These are phyloP conservation scores for Clathrus columnatus DNA, from an alignment of 768 basidiomycete species.

Conservation along the genomic window DNA sequence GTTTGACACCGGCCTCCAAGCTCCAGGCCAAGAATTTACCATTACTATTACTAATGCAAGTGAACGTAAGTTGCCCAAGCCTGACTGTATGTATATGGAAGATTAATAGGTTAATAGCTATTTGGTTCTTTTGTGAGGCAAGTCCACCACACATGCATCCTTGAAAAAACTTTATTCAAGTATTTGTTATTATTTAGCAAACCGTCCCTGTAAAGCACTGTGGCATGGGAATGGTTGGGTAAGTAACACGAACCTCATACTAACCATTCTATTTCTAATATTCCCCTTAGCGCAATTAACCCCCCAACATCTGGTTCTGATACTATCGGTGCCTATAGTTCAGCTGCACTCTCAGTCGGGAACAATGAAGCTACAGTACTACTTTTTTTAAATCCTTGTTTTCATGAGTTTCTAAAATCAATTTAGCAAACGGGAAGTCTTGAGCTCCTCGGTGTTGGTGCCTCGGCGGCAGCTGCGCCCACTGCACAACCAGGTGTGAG, in stretches of 20 bases:
- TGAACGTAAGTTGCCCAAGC: constrained; percentile 29
- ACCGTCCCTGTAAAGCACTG: constrained; percentile 28
- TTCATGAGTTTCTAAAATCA: background rate
- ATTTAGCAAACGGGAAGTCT: constrained; percentile 10
- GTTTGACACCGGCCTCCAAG: constrained; percentile 46
- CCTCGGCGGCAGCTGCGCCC: constrained; percentile 37
- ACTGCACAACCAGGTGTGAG: constrained; percentile 28
- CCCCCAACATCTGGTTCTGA: constrained; percentile 38
- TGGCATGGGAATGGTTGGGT: constrained; percentile 43
- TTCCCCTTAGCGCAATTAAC: constrained; percentile 34
- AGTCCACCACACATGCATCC: background rate
- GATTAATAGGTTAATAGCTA: constrained; percentile 20
- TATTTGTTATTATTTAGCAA: constrained; percentile 9
- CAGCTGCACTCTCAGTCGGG: constrained; percentile 34
- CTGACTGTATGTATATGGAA: background rate
- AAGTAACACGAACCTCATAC: constrained; percentile 2
- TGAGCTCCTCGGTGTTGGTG: constrained; percentile 37
- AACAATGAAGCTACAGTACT: constrained; percentile 27
- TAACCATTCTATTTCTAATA: background rate
- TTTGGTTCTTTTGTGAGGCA: constrained; percentile 49
- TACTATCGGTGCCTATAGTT: constrained; percentile 32
- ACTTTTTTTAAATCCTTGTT: background rate
- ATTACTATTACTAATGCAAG: constrained; percentile 39
- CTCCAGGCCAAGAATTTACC: constrained; percentile 33
- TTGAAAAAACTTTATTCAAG: background rate